Evolutionary conservation across 192 early-diverging fungal genomes (phyloP), one percentile per base, ranked within the genome.

Genomic region (Coemansia sp.): DNA sequence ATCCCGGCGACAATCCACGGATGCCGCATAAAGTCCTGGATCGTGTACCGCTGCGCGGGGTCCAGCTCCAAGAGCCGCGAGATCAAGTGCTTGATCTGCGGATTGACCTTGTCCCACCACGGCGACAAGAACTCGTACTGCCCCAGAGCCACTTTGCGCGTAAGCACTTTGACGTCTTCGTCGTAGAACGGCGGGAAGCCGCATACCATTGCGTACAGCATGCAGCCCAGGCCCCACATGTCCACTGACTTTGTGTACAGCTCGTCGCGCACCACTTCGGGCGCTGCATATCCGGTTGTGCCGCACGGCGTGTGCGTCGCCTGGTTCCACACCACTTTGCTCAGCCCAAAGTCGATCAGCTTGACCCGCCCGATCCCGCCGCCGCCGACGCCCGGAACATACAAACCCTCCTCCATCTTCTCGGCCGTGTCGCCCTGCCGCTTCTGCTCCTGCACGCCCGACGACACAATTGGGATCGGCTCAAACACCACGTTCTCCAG

Each of bases 61-160:
- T 90, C 84, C 6, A 94, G 87, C 40, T 83, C 85, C 2, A 94
- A 72, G 54, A 91, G 74, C 62, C 86, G 80, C 6, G 73, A 71
- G 36, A 94, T 84, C 20, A 94, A 74, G 66, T 94, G 87, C 75
- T 90, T 91, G 65, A 87, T 87, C 61, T 83, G 82, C 21, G 66
- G 64, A 17, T 88, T 88, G 25, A 98, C 90, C n/a, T 86, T 69
- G 75, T 93, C 91, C 96, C 96, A 98, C 91, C 94, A 93, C 34
- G 91, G 92, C 52, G 86, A 87, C 31, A 93, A 80, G 59, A 93
- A 98, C 25, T 87, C 84, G 71, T 87, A 97, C 60, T 91, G 83
- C 12, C 94, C 94, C 52, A 85, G 82, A 1, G 89, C 87, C 9
- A 98, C 91, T 74, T 95, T 95, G 75, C 90, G 87, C 7, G 90